Evolutionary conservation across 169 alveolate genomes (phyloP).

Genomic region (Cystoisospora suis): DNA sequence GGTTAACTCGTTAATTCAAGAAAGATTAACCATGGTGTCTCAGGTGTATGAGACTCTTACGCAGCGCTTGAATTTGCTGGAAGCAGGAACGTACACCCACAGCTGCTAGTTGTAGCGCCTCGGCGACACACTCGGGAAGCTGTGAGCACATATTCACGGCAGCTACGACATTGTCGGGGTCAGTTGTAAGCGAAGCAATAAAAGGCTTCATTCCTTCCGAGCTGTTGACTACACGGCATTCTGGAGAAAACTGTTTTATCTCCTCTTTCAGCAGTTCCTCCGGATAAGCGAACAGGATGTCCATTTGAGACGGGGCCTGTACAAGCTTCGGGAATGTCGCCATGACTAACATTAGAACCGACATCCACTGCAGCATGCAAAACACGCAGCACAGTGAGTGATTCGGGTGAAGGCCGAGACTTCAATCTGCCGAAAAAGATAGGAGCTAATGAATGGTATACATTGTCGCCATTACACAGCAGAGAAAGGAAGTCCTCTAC

Average conservation of each 20-base stretch:
- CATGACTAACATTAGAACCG: conserved; percentile 15
- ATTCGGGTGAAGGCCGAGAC: background rate
- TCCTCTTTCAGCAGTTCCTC: background rate
- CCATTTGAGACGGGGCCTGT: conserved; percentile 15
- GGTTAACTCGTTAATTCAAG: too few species aligned
- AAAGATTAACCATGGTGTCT: too few species aligned
- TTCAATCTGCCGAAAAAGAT: background rate
- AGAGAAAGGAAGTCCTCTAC: too few species aligned
- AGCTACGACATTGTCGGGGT: background rate
- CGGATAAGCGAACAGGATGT: background rate
- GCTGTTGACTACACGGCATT: background rate
- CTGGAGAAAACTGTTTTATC: background rate
- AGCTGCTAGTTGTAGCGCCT: background rate
- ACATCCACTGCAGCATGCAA: conserved; percentile 35
- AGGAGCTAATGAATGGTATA: background rate
- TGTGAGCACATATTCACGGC: background rate
- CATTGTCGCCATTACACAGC: background rate
- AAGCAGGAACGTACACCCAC: background rate
- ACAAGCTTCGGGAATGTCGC: conserved; percentile 49
- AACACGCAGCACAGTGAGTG: background rate
- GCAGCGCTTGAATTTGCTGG: background rate
- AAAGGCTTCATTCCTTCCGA: background rate
- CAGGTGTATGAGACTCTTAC: conserved; percentile 26
- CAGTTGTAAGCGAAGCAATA: background rate
- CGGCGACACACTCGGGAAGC: background rate